Conservation (phyloP, 2,329 filamentous ascomycete species). For the Fusarium sp. region DNA sequence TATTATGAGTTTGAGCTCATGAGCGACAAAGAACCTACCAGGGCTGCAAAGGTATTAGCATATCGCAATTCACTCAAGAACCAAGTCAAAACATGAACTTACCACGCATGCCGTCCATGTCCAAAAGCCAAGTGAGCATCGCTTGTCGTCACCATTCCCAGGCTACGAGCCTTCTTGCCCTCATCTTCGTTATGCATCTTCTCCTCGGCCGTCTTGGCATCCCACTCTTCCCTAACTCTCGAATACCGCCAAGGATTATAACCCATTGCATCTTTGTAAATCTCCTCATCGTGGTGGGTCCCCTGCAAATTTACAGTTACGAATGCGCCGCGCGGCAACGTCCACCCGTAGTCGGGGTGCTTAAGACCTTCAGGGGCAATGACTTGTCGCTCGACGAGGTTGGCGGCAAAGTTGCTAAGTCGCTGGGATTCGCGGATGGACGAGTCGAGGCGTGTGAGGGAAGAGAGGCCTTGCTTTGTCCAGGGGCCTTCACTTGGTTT, state of each 20-base stretch:
- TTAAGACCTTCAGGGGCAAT: slow-evolving; percentile 59
- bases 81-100: slow-evolving; percentile 37
- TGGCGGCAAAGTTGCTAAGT: slow-evolving; percentile 61
- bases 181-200: slow-evolving; percentile 52
- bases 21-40: slow-evolving; percentile 68
- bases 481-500: slow-evolving; percentile 55
- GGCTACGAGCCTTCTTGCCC: slow-evolving; percentile 52
- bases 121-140: slow-evolving; percentile 67
- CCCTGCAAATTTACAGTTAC: slow-evolving; percentile 61
- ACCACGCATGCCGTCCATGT: slow-evolving; percentile 67
- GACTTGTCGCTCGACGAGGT: slow-evolving; percentile 62
- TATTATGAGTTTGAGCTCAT: slow-evolving; percentile 68
- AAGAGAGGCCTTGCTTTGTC: slow-evolving; percentile 60
- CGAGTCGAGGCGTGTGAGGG: slow-evolving; percentile 63
- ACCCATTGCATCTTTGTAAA: slow-evolving; percentile 57
- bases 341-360: slow-evolving; percentile 52
- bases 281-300: slow-evolving; percentile 61
- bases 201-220: slow-evolving; percentile 47
- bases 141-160: slow-evolving; percentile 67
- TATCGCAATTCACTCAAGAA: too few relatives aligned
- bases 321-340: slow-evolving; percentile 57
- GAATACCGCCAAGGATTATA: slow-evolving; percentile 67
- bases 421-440: slow-evolving; percentile 68
- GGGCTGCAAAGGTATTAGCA: slow-evolving; percentile 52
- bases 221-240: slow-evolving; percentile 56